A percentile compares a stretch with the other conserved stretches of the same genome.
Conservation (phyloP, 2,329 filamentous ascomycete genomes). For the Sclerotinia subarctica region DNA sequence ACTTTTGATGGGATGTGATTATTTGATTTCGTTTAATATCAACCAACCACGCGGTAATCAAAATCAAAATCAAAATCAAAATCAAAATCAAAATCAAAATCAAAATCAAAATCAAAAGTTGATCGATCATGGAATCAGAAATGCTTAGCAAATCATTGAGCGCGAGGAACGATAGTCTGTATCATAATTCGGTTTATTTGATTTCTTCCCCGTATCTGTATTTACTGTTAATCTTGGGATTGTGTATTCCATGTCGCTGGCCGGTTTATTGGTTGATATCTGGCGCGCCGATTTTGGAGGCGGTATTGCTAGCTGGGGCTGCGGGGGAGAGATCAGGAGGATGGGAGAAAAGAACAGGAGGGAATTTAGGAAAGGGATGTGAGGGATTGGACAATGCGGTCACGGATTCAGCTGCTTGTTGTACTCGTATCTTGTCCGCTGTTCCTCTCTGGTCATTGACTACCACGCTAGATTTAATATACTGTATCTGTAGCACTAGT, state of each 20-base stretch:
- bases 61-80: neutral
- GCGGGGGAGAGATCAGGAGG: conserved; percentile 33
- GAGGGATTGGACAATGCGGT: neutral
- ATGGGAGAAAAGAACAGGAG: neutral
- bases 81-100: no score
- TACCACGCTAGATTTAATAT: conserved; percentile 46
- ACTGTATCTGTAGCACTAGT: conserved; percentile 48
- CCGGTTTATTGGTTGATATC: conserved; percentile 42
- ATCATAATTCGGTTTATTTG: neutral
- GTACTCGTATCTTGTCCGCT: conserved; percentile 44
- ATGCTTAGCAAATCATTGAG: neutral
- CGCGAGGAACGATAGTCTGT: neutral
- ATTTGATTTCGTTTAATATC: no score
- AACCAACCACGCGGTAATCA: no score
- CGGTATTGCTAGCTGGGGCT: conserved; percentile 29
- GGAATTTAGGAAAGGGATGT: neutral
- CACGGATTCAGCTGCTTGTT: neutral
- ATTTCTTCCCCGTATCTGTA: neutral
- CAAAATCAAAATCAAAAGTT: neutral
- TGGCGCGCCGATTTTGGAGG: conserved; percentile 42
- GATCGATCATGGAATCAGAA: neutral
- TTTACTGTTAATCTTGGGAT: neutral
- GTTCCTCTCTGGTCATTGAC: conserved; percentile 48
- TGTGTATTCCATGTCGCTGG: conserved; percentile 25
- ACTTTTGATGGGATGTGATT: no score